Evolutionary conservation across 768 basidiomycete species (phyloP).

Genomic region (Phanerochaete sordida): DNA sequence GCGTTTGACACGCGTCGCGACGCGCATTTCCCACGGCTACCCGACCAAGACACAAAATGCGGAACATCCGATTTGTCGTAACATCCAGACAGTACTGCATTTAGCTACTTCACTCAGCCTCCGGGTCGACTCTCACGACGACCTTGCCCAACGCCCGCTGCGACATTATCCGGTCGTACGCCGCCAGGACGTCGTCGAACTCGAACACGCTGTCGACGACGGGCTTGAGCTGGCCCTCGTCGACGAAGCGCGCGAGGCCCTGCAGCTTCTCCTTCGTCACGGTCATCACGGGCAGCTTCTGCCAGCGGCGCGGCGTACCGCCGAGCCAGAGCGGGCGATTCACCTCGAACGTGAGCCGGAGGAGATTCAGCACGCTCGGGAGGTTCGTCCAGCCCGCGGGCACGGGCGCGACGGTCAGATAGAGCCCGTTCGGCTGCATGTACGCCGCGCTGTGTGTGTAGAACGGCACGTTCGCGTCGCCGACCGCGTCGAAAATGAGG

Average conservation of each 20-base stretch:
- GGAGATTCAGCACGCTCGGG: not conserved
- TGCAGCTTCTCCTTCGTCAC: not conserved
- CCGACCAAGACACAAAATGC: not conserved
- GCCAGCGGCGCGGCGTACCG: conserved; percentile 42
- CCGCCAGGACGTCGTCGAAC: conserved; percentile 55
- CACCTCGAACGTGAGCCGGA: conserved; percentile 19
- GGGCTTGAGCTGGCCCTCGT: conserved; percentile 38
- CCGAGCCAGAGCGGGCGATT: conserved; percentile 47
- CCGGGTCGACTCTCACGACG: conserved; percentile 47
- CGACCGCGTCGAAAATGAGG: conserved; percentile 58
- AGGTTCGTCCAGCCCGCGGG: conserved; percentile 28
- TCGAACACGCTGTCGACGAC: conserved; percentile 55
- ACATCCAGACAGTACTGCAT: not conserved
- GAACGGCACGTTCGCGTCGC: conserved; percentile 42
- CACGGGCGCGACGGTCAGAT: conserved; percentile 48
- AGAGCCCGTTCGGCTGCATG: conserved; percentile 49
- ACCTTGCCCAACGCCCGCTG: conserved; percentile 65
- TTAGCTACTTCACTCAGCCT: not conserved
- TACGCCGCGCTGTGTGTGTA: conserved; percentile 50
- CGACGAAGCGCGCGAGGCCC: not conserved
- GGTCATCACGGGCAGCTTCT: not conserved
- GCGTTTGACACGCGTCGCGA: not conserved
- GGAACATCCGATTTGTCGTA: no score
- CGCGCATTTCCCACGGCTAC: not conserved
- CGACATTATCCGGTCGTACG: conserved; percentile 60